Conservation (phyloP, 1,284 basidiomycete genomes). For the Ceratorhiza oryzae-sativae region DNA sequence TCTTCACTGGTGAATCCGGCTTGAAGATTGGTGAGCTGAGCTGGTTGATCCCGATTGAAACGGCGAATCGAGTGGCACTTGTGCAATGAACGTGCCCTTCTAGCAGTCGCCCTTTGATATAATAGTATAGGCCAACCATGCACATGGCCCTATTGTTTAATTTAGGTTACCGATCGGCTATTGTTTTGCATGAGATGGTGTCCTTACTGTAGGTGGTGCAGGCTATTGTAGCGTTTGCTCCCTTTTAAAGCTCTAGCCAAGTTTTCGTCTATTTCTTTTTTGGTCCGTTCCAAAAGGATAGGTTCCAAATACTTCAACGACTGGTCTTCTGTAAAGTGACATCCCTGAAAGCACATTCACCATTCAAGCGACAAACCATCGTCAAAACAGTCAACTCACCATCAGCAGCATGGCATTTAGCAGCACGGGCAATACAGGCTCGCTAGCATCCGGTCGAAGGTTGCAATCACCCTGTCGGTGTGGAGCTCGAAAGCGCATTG, state of each 20-base stretch:
- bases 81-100: slow-evolving; percentile 77
- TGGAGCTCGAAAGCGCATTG: slow-evolving; percentile 13
- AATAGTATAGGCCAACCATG: slow-evolving; percentile 58
- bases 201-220: slow-evolving; percentile 27
- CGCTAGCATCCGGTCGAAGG: background rate
- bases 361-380: background rate
- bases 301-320: slow-evolving; percentile 1
- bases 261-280: slow-evolving; percentile 7
- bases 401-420: slow-evolving; percentile 7
- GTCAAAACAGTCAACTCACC: background rate
- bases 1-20: background rate
- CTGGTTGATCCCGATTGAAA: background rate
- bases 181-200: no score
- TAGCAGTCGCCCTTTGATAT: slow-evolving; percentile 71
- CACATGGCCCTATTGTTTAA: slow-evolving; percentile 12
- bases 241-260: background rate
- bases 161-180: background rate
- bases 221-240: background rate
- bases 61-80: slow-evolving; percentile 51
- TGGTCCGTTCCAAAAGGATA: slow-evolving; percentile 12
- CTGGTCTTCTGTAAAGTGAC: slow-evolving; percentile 18
- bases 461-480: background rate
- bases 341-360: background rate
- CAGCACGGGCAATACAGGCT: background rate
- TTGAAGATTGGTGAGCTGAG: slow-evolving; percentile 13